These are phyloP conservation scores for Cyberlindnera mycetangii DNA, from an alignment of 805 yeast genomes.

Conservation along the genomic window DNA sequence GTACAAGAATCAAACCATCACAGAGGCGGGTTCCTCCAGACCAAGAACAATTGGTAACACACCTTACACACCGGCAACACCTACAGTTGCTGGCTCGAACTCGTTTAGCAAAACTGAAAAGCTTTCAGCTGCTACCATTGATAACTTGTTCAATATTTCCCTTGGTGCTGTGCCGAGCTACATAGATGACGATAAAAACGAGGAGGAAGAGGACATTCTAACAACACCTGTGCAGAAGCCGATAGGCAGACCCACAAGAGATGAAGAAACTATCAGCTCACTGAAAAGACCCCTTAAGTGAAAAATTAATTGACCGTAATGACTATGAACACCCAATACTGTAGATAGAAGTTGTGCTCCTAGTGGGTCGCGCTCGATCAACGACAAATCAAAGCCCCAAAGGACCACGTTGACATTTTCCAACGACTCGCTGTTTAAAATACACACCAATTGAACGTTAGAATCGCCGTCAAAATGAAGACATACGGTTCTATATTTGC, in stretches of 20 bases:
- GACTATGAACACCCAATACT: background rate
- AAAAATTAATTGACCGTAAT: constrained; percentile 1
- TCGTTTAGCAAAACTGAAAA: constrained; percentile 9
- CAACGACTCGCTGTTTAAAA: background rate
- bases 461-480: constrained; percentile 14
- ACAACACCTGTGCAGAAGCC: constrained; percentile 11
- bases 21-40: constrained; percentile 16
- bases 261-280: constrained; percentile 16
- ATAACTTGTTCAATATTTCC: constrained; percentile 26
- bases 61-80: constrained; percentile 27
- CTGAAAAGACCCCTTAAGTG: constrained; percentile 18
- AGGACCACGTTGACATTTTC: background rate
- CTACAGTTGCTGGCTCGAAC: constrained; percentile 15
- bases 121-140: constrained; percentile 24
- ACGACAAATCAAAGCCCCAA: background rate
- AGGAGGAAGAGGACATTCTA: constrained; percentile 8
- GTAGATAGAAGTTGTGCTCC: background rate
- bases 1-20: constrained; percentile 30
- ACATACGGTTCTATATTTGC: constrained; percentile 14
- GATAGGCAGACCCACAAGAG: constrained; percentile 9
- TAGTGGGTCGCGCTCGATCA: background rate
- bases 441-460: background rate
- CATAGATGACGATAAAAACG: constrained; percentile 18
- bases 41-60: constrained; percentile 27
- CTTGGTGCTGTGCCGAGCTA: constrained; percentile 21